These are phyloP conservation scores for Lactarius akahatsu DNA, from an alignment of 768 basidiomycete genomes.

Conservation along the genomic window DNA sequence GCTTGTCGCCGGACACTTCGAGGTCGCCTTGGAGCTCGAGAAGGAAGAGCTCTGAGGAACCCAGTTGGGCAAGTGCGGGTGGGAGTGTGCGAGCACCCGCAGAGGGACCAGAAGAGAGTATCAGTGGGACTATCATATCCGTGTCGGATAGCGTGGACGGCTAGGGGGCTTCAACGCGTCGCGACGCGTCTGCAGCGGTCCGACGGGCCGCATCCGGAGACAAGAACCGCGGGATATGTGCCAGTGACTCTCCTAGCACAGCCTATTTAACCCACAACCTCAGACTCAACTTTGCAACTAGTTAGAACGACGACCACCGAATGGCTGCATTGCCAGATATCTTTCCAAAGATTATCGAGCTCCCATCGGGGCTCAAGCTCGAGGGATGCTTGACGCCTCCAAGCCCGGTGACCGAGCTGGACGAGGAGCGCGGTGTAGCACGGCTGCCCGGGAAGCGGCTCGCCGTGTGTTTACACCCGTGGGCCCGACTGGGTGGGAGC, in stretches of 20 bases:
- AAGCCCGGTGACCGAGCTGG: constrained; percentile 17
- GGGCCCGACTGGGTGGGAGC: constrained; percentile 80
- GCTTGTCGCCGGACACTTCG: constrained; percentile 65
- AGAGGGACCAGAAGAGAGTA: constrained; percentile 37
- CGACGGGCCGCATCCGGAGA: background rate
- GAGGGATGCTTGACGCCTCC: constrained; percentile 23
- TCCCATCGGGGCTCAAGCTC: constrained; percentile 26
- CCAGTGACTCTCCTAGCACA: background rate
- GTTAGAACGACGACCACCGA: background rate
- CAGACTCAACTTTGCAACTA: background rate
- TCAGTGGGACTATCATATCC: constrained; percentile 67
- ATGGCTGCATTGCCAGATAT: constrained; percentile 10
- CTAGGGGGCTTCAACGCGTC: background rate
- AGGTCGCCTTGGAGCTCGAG: constrained; percentile 87
- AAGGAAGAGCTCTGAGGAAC: constrained; percentile 75
- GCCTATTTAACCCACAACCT: background rate
- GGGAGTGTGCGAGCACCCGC: constrained; percentile 46
- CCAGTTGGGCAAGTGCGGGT: constrained; percentile 64
- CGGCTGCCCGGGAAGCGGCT: constrained; percentile 41
- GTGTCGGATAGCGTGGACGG: background rate
- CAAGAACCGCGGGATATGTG: background rate
- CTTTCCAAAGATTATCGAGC: constrained; percentile 23
- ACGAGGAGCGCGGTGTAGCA: constrained; percentile 22
- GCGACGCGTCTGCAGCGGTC: background rate
- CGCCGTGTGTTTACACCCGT: constrained; percentile 77